Base-by-base conservation (phyloP, 169 alveolate species). In the Cryptosporidium andersoni region DNA sequence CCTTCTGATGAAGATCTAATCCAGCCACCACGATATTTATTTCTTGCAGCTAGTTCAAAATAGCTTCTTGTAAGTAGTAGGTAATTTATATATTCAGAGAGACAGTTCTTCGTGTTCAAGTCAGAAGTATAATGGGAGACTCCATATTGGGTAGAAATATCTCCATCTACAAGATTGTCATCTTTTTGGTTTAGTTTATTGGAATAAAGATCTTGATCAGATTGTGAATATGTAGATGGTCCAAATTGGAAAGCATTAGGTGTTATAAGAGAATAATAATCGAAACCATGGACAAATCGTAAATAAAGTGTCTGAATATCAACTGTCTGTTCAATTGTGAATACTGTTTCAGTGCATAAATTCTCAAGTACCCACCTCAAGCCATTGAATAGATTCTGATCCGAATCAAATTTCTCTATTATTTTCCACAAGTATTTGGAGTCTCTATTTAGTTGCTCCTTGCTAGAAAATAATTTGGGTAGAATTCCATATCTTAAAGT, bases 241-340 rank as follows among this genome's bases (percentile, higher is more conserved):
- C 1, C 37, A 0, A 1, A 45, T 42, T 74, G 85, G 11, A 74
- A 8, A 8, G 42, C 16, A 8, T n/a, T n/a, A 34, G 85, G 37
- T 25, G 4, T 45, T 36, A 63, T 34, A 25, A 74, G 60, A 40
- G 74, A 56, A 45, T 74, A 74, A 12, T 74, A 74, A 34, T 74
- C 85, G 12, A 74, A 45, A 11, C 85, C 85, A 60, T 74, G 85
- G 7, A 47, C 85, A 60, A 74, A 74, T 48, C 60, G 55, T 43
- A 74, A 14, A 62, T 74, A 74, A 25, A 74, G 34, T 3, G 56
- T 43, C 47, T 58, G 4, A 42, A 74, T 12, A 25, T 74, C 85
- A 11, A 60, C 74, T 16, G 7, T 14, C 36, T 48, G 8, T 49
- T 74, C 60, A 43, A 49, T 43, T n/a, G 37, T 51, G 16, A 53